Base-by-base conservation (phyloP, 805 yeast species). In the Candida broadrunensis region DNA sequence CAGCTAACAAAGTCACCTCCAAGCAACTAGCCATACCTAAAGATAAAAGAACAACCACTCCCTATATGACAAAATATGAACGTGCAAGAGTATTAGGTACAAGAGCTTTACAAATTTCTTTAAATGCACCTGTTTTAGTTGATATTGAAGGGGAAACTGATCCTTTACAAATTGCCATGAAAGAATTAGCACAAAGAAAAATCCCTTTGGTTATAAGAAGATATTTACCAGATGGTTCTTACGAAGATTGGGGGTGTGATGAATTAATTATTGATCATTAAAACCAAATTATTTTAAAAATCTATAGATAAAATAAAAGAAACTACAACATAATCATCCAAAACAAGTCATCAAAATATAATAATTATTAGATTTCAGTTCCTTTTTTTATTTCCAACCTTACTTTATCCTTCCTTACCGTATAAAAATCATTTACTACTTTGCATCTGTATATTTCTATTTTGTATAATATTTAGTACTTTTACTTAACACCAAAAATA, bases 111-210 rank as follows among this genome's bases (percentile, higher is more conserved):
- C 99, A 93, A 66, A 91, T 93, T 55, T 88, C 97, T 20, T 86
- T 93, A 87, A 93, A 93, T 60, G 99, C 99, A 1, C 99, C 99
- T 2, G 98, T 93, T 2, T 77, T 93, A 59, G 99, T 93, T 32
- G 99, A 95, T 58, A 80, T 93, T 43, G 99, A 93, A 68, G 99
- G 99, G 58, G 99, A 95, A 65, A 95, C 99, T 2, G 99, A 93
- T 63, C 99, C 99, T 12, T 73, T 93, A 59, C 97, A 90, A 65
- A 93, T 93, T 47, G 97, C 99, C 45, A 85, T 88, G 88, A 93
- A 95, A 65, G 99, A 93, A 65, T 77, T 93, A 48, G 80, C 95
- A 1, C 98, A 93, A 65, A 82, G 87, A 65, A 93, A 90, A 63
- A 89, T 95, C 42, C 99, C 99, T 1, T 75, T 93, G 55, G 95